Conservation (phyloP, 2,329 filamentous ascomycete species). For the Sclerotiophoma versabilis region DNA sequence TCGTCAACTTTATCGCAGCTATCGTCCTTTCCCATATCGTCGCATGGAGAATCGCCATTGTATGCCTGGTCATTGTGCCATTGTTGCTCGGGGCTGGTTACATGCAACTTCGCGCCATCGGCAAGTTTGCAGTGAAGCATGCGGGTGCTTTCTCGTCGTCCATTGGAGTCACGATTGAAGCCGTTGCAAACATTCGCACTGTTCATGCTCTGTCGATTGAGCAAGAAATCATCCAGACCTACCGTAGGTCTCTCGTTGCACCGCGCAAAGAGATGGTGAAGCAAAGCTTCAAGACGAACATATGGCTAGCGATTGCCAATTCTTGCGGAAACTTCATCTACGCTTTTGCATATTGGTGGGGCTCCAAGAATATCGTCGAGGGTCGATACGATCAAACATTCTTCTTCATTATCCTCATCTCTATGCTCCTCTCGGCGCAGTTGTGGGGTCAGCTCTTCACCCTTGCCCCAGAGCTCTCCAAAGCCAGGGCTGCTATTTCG, state of each 20-base stretch:
- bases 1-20: constrained; percentile 71
- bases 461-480: constrained; percentile 76
- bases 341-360: constrained; percentile 82
- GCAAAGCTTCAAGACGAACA: constrained; percentile 61
- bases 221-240: constrained; percentile 56
- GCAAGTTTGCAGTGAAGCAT: constrained; percentile 64
- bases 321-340: constrained; percentile 72
- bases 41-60: constrained; percentile 78
- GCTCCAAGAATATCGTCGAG: constrained; percentile 71
- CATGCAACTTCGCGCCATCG: constrained; percentile 70
- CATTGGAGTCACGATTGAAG: constrained; percentile 60
- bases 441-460: constrained; percentile 78
- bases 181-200: constrained; percentile 60
- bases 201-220: constrained; percentile 61
- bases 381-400: constrained; percentile 71
- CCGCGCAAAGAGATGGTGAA: constrained; percentile 59
- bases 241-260: constrained; percentile 53
- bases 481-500: constrained; percentile 70
- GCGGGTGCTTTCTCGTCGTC: constrained; percentile 60
- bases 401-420: constrained; percentile 76
- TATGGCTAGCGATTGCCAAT: constrained; percentile 68
- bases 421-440: constrained; percentile 75
- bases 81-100: constrained; percentile 72
- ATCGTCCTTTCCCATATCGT: constrained; percentile 74
- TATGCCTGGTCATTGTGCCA: constrained; percentile 73